phyloP scores from a whole-genome alignment of 2,329 filamentous ascomycete genomes.

The Alternaria metachromatica region DNA sequence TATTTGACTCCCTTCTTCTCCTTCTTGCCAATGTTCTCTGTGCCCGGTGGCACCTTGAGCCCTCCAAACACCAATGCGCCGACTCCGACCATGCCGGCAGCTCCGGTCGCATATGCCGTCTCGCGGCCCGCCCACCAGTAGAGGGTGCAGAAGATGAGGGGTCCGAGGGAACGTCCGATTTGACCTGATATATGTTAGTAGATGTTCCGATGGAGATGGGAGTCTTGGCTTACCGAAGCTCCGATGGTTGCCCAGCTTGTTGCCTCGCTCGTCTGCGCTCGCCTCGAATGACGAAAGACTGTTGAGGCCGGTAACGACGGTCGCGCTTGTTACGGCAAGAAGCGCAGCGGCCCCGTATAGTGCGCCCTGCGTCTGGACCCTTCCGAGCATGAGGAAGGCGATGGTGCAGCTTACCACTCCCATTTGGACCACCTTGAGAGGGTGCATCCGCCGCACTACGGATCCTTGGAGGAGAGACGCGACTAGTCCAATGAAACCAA shows the following conservation, averaged over 20 bases:
- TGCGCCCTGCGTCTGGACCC: conserved; percentile 69
- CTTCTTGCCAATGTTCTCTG: conserved; percentile 40
- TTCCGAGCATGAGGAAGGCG: conserved; percentile 80
- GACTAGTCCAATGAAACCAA: conserved; percentile 90
- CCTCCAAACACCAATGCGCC: conserved; percentile 72
- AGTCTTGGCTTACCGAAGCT: conserved; percentile 58
- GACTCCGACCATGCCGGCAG: conserved; percentile 79
- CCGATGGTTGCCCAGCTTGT: conserved; percentile 83
- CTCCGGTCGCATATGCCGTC: conserved; percentile 81
- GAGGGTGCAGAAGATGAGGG: conserved; percentile 87
- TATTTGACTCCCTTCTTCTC: conserved; percentile 16
- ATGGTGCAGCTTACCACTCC: conserved; percentile 79
- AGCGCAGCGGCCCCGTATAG: conserved; percentile 85
- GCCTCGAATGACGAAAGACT: conserved; percentile 92
- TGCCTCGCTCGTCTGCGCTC: conserved; percentile 77
- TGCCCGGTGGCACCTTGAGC: conserved; percentile 68
- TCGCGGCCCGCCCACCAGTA: conserved; percentile 99
- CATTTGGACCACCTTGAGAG: conserved; percentile 77
- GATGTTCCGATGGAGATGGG: background rate
- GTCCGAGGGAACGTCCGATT: conserved; percentile 84
- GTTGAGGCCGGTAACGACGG: conserved; percentile 92
- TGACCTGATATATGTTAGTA: conserved; percentile 67
- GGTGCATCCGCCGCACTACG: conserved; percentile 84
- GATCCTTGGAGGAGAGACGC: conserved; percentile 92
- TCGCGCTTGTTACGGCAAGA: conserved; percentile 88